Conservation (phyloP, 2,329 filamentous ascomycete genomes). For the Albifimbria verrucaria region DNA sequence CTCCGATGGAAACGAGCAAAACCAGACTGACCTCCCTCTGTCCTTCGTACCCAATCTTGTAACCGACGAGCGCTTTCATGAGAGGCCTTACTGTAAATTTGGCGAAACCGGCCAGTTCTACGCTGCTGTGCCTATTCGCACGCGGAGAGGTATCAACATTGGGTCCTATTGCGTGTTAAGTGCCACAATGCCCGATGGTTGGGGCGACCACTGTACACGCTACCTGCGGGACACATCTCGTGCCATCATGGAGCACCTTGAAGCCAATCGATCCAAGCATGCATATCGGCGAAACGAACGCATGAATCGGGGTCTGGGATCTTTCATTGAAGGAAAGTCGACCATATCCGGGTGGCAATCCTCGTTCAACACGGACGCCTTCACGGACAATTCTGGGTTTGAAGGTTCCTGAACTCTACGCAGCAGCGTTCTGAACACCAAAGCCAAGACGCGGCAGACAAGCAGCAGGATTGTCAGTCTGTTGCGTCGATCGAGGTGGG, state of each 20-base stretch:
- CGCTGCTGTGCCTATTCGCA: conserved; percentile 38
- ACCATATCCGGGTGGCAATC: conserved; percentile 23
- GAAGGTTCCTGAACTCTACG: conserved; percentile 13
- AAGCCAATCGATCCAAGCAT: conserved; percentile 22
- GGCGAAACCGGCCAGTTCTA: conserved; percentile 31
- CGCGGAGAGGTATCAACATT: conserved; percentile 36
- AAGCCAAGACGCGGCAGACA: no score
- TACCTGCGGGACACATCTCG: conserved; percentile 23
- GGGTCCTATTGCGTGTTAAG: conserved; percentile 34
- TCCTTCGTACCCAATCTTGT: conserved; percentile 30
- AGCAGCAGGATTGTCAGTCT: no score
- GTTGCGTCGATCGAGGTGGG: no score
- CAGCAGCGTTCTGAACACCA: no score
- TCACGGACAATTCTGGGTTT: conserved; percentile 6
- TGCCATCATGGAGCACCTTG: conserved; percentile 33
- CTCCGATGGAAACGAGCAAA: background rate
- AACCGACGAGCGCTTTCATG: conserved; percentile 23
- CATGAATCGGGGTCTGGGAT: conserved; percentile 33
- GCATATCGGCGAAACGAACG: conserved; percentile 27
- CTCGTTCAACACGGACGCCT: conserved; percentile 2
- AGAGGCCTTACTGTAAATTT: conserved; percentile 17
- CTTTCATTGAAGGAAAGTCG: conserved; percentile 30
- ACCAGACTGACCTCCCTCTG: conserved; percentile 23
- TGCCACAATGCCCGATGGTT: conserved; percentile 7
- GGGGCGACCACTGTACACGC: conserved; percentile 21